Evolutionary conservation across 768 basidiomycete genomes (phyloP), one percentile per base, ranked within the genome.

Genomic region (Pisolithus marmoratus): DNA sequence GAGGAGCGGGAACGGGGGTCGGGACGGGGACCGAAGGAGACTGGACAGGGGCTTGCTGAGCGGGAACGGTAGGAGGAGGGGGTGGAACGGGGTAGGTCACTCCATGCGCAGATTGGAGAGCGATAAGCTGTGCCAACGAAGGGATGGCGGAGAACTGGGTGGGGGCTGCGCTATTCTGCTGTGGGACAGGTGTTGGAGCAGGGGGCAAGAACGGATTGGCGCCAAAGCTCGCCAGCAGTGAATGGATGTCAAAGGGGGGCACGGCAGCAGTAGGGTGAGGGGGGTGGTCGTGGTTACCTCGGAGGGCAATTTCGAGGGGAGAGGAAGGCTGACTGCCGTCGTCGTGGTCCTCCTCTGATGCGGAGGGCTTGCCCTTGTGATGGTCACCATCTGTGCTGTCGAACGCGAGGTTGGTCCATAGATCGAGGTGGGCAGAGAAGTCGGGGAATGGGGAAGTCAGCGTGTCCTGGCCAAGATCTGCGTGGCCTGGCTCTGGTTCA

Each of bases 381-480:
- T 65, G 66, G n/a, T 60, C 36, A 34, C 57, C 90, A 60, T 90
- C 87, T 0, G 81, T 81, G 2, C 31, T 43, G 53, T 90, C 83
- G 63, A 93, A 93, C 8, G 82, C 69, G 51, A 92, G 75, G 67
- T 88, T 84, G 14, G 87, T 86, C 91, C 91, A 93, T 49, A 93
- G 74, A 65, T 86, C 84, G 49, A 90, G 82, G 64, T 88, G 87
- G 0, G 87, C 83, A 19, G 76, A 75, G 50, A 91, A 75, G 69
- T 92, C 90, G 11, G 85, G 84, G 63, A 82, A 87, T 0, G 83
- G 72, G 0, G 81, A 73, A 0, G 80, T 70, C 54, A 89, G 77
- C 23, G 88, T 74, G 54, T 87, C 83, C 63, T 81, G 79, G n/a
- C n/a, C n/a, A 26, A 67, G 11, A 54, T 74, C 68, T 8, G 62